A percentile compares a stretch with the other conserved stretches of the same genome.
Evolutionary conservation across 2,329 filamentous ascomycete species (phyloP).

Genomic region (Plenodomus biglobosus): DNA sequence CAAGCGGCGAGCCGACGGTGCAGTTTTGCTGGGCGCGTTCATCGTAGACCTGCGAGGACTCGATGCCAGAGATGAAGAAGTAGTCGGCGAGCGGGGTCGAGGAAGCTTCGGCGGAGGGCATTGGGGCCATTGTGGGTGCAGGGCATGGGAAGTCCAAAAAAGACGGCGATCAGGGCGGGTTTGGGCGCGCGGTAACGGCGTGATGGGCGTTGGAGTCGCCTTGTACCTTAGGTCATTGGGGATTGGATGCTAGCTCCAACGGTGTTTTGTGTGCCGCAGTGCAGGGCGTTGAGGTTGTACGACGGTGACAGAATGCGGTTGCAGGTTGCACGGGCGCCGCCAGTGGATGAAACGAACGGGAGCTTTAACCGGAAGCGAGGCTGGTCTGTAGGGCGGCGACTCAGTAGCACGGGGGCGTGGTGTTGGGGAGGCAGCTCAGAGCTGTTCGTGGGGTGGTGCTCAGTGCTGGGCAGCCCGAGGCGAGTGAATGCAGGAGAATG

Average conservation of each 20-base stretch:
- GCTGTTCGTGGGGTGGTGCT: neutral
- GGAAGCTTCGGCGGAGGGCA: slow-evolving; percentile 46
- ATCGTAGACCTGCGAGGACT: slow-evolving; percentile 55
- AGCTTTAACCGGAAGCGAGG: slow-evolving; percentile 22
- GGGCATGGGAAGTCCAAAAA: slow-evolving; percentile 38
- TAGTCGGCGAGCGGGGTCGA: slow-evolving; percentile 64
- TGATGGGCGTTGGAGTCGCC: slow-evolving; percentile 26
- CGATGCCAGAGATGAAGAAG: slow-evolving; percentile 64
- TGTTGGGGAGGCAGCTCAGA: slow-evolving; percentile 1
- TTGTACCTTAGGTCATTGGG: slow-evolving; percentile 39
- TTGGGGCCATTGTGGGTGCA: slow-evolving; percentile 41
- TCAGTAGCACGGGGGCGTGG: neutral
- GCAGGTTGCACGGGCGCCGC: slow-evolving; percentile 30
- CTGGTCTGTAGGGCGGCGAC: slow-evolving; percentile 5
- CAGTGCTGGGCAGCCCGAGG: neutral
- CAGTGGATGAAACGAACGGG: slow-evolving; percentile 13
- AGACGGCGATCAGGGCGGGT: slow-evolving; percentile 24
- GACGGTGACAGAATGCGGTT: slow-evolving; percentile 29
- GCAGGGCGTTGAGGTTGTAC: slow-evolving; percentile 13
- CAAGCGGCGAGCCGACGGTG: slow-evolving; percentile 34
- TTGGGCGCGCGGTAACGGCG: slow-evolving; percentile 25
- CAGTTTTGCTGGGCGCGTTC: slow-evolving; percentile 42
- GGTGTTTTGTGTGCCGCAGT: slow-evolving; percentile 31
- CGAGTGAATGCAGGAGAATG: slow-evolving; percentile 2
- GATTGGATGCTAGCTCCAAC: slow-evolving; percentile 37